Base-by-base conservation (phyloP, 1,284 basidiomycete species). In the Ustilago vetiveriae region DNA sequence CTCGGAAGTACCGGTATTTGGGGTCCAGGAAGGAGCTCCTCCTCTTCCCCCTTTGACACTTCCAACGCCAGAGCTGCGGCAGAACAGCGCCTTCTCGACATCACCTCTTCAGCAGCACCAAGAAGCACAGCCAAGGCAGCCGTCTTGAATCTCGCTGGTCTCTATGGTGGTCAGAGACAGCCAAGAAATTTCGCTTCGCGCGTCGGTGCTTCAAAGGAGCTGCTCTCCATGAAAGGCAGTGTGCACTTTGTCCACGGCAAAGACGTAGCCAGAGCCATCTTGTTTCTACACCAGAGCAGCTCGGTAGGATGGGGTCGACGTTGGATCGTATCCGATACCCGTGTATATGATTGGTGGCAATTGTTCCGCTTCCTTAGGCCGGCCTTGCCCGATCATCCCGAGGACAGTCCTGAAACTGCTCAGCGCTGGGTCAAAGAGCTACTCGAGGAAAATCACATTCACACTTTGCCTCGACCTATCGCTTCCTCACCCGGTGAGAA, bases 1-100 rank as follows among this genome's bases (percentile, higher is more conserved):
- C 73, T 78, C n/a, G 76, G 76, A 21, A 73, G 69, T 48, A 74
- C 75, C 0, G 76, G 76, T 14, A 69, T 77, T 40, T 78, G 72
- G 69, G 65, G 63, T 30, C 38, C 63, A 16, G 66, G 64, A 32
- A 45, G 40, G 10, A 45, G 57, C 49, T 46, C 49, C 14, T 68
- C 71, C 7, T 45, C 51, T 9, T 66, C 64, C 14, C 66, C 73
- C 30, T 47, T 67, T 22, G 71, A 77, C 40, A 26, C 32, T 0
- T 14, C 23, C 9, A 76, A 72, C 11, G 42, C 53, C 13, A 55
- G 57, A 19, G 66, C 66, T 39, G 56, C 54, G 6, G 54, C 53
- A 3, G 69, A 74, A 42, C 60, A 74, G 27, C 43, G 59, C 17
- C 50, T 72, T 10, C 57, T 74, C 24, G 62, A 59, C 14, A 42